Evolutionary conservation across 164 flowering plant genomes (phyloP), one percentile per base, ranked within the genome.

Genomic region (Chimonanthus salicifolius): DNA sequence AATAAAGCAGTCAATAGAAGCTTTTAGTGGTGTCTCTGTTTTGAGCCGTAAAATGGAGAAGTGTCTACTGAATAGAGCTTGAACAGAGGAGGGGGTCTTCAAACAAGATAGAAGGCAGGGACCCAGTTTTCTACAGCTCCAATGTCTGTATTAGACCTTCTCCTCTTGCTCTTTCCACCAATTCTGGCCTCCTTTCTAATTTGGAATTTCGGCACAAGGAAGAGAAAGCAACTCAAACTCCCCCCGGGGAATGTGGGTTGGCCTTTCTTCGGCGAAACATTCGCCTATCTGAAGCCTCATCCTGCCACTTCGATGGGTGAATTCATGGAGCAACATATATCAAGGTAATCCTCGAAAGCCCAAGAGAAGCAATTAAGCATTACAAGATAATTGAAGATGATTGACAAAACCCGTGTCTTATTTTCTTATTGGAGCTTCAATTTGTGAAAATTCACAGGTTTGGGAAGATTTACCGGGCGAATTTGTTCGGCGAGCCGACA

Each of bases 231-330:
- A 10, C 77, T 78, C 1, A 86, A 88, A 76, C 90, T 93, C 47
- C 97, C 94, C n/a, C 96, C 94, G 1, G 98, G 98, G 7, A 83
- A 78, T 73, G 84, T 83, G 85, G 96, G 97, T 3, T 94, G 88
- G 94, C 98, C 98, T 67, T 88, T 92, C 71, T 75, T 94, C 43
- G 98, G 98, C 2, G 97, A 94, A 80, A 94, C 97, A 18, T 76
- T 92, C 45, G 84, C 84, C 49, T 94, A 90, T 65, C 80, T 94
- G 74, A 90, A 78, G 79, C 94, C 98, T 49, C 88, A 88, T 78
- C 80, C 88, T 11, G 94, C 97, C 44, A 90, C 87, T 51, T 79
- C 98, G 20, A 69, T 86, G 0, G 97, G 98, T 20, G 76, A 81
- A 49, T 94, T 86, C 90, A 94, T 94, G 98, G 88, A 89, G 73